Base-by-base conservation (phyloP, 2,329 filamentous ascomycete species). In the Fusarium caatingaense region DNA sequence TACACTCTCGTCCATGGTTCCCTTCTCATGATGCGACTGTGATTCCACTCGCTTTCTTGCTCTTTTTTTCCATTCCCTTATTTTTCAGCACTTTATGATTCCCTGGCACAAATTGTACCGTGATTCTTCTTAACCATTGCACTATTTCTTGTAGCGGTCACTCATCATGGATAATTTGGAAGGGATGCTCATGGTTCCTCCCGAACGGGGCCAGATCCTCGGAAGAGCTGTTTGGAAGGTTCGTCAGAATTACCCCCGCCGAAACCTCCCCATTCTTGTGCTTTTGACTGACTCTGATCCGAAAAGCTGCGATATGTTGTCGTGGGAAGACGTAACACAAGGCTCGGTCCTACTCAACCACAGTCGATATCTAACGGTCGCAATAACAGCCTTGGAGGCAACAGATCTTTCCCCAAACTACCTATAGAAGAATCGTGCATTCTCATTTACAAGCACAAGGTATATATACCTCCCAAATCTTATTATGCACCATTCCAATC, bases 251-350 rank as follows among this genome's bases (percentile, higher is more conserved):
- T 44, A 54, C 25, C 16, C 54, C 53, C 41, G 54, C 49, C 66
- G n/a, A 27, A 55, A 42, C 32, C 11, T 25, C 42, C 42, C 9
- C 47, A 37, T 32, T 45, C 28, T 20, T 27, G 34, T n/a, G 32
- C 56, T 30, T 21, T 46, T 65, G 56, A 57, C 68, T 60, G 53
- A 63, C 56, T 68, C 64, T 74, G 45, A 74, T 41, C 60, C 64
- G 46, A 47, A 40, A 75, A 90, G 88, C 73, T 84, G 75, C 88
- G 89, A 78, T 89, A 88, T 77, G 84, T 91, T 49, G 82, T 88
- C 60, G 80, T 90, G 60, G 87, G 87, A 58, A 75, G 76, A 57
- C 77, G 77, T 56, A 71, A 64, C 59, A 68, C 78, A 30, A 65
- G 54, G 53, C 45, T 60, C 47, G 79, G 80, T 66, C 75, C 78